Base-by-base conservation (phyloP, 2,329 filamentous ascomycete genomes). In the Hortaea sp. region DNA sequence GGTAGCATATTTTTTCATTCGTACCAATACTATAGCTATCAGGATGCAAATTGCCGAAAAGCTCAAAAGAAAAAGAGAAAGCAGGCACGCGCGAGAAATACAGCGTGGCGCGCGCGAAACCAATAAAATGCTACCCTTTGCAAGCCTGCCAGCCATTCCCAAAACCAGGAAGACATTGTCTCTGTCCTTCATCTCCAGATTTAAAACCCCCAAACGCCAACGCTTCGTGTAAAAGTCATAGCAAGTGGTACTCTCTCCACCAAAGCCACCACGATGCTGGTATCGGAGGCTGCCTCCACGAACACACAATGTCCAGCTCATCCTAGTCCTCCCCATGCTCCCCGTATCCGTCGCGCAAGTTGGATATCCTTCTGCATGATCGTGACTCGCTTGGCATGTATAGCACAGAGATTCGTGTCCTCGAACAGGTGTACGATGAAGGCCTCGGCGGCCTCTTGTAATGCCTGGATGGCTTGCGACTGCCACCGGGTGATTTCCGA, bases 301-400 rank as follows among this genome's bases (percentile, higher is more conserved):
- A 20, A 35, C 9, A 35, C 9, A 35, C 2, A 35, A 35, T 4
- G 32, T 10, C 4, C 9, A n/a, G 41, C 6, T 57, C 49, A 60
- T 12, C 62, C 62, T 35, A 59, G 39, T 9, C 62, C 67, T 6
- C 70, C 69, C 69, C 69, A 72, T 6, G 67, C 89, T 58, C 92
- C 92, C 64, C 92, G 87, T 66, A 98, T 87, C 65, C 92, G 86
- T 60, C 92, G 85, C 64, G 90, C 89, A 43, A 97, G 82, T 75
- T 97, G 90, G 67, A 97, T 95, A 63, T 95, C 90, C 79, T 95
- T 95, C 67, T 82, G 83, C 73, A 90, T 90, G 73, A 97, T 97
- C 65, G 90, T 97, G 66, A 97, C 92, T 76, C 92, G 88, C 82
- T 97, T 97, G 73, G 92, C 90, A 75, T 97, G 92, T 71, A 97